These are phyloP conservation scores for Saccharomyces mikatae DNA, from an alignment of 805 yeast genomes.

Conservation along the genomic window DNA sequence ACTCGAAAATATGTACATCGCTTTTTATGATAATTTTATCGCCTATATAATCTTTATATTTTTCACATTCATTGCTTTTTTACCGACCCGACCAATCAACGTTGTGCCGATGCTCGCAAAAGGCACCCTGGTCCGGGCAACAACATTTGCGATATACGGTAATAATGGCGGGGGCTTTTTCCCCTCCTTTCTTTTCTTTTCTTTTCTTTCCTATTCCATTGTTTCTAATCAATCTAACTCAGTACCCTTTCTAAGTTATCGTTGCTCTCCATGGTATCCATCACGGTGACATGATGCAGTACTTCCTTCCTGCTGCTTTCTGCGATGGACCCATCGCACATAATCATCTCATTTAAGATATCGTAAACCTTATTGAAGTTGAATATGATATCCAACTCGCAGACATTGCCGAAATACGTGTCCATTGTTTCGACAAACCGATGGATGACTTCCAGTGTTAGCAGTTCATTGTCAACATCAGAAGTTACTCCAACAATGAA, in stretches of 20 bases:
- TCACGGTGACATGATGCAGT: slow-evolving; percentile 65
- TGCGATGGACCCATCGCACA: slow-evolving; percentile 75
- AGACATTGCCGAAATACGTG: slow-evolving; percentile 87
- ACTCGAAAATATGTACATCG: neutral
- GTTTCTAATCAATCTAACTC: slow-evolving; percentile 16
- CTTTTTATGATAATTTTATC: neutral
- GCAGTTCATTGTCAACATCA: slow-evolving; percentile 63
- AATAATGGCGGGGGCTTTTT: neutral
- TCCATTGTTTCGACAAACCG: slow-evolving; percentile 96
- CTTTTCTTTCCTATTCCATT: slow-evolving; percentile 1
- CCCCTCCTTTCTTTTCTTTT: slow-evolving; percentile 1
- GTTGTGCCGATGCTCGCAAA: neutral
- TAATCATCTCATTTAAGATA: slow-evolving; percentile 78
- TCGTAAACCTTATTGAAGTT: slow-evolving; percentile 91
- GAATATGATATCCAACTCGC: slow-evolving; percentile 93
- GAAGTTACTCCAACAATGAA: slow-evolving; percentile 69
- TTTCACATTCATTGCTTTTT: neutral
- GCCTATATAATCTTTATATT: neutral
- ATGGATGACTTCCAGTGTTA: slow-evolving; percentile 80
- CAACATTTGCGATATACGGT: neutral
- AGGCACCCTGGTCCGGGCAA: neutral
- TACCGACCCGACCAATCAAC: neutral
- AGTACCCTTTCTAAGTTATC: slow-evolving; percentile 48
- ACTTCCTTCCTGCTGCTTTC: slow-evolving; percentile 80
- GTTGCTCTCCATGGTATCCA: slow-evolving; percentile 77